A percentile compares a stretch with the other conserved stretches of the same genome.
phyloP scores from a whole-genome alignment of 2,329 filamentous ascomycete genomes.

The Thielaviopsis ethacetica region DNA sequence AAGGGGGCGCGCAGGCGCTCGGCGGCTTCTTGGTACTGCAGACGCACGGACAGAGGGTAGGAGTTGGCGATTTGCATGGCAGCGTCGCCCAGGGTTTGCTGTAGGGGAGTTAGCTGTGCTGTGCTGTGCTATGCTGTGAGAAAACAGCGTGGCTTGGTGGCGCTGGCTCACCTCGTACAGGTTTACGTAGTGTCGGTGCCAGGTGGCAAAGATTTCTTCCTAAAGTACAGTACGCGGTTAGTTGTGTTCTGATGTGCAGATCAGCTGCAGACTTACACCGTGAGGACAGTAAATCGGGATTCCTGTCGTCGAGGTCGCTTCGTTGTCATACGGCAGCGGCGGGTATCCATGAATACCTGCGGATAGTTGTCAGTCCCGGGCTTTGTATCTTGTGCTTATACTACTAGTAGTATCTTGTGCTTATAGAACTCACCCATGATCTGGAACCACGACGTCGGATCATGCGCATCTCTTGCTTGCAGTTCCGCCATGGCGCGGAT shows the following conservation, averaged over 20 bases:
- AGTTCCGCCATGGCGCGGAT: conserved; percentile 29
- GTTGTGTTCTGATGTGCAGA: too few relatives aligned
- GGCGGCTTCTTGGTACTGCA: conserved; percentile 28
- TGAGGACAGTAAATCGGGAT: conserved; percentile 29
- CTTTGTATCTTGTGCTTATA: too few relatives aligned
- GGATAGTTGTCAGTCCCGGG: background rate
- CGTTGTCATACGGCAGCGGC: conserved; percentile 25
- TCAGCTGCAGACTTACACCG: conserved; percentile 26
- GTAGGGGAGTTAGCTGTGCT: too few relatives aligned
- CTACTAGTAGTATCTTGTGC: too few relatives aligned
- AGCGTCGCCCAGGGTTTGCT: conserved; percentile 35
- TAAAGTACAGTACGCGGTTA: too few relatives aligned
- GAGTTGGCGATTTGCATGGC: conserved; percentile 28
- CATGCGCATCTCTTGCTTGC: conserved; percentile 23
- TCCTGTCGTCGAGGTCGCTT: conserved; percentile 17
- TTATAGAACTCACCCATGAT: conserved; percentile 25
- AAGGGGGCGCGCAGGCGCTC: conserved; percentile 30
- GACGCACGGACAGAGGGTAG: conserved; percentile 23
- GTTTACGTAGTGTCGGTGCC: conserved; percentile 39
- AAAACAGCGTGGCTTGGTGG: too few relatives aligned
- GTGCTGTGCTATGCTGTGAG: too few relatives aligned
- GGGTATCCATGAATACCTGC: conserved; percentile 27
- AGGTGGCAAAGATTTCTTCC: conserved; percentile 34
- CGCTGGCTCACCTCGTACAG: conserved; percentile 32
- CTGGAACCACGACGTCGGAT: conserved; percentile 33